Evolutionary conservation across 2,329 filamentous ascomycete genomes (phyloP), one percentile per base, ranked within the genome.

Genomic region (Dactylellina parvicollis): DNA sequence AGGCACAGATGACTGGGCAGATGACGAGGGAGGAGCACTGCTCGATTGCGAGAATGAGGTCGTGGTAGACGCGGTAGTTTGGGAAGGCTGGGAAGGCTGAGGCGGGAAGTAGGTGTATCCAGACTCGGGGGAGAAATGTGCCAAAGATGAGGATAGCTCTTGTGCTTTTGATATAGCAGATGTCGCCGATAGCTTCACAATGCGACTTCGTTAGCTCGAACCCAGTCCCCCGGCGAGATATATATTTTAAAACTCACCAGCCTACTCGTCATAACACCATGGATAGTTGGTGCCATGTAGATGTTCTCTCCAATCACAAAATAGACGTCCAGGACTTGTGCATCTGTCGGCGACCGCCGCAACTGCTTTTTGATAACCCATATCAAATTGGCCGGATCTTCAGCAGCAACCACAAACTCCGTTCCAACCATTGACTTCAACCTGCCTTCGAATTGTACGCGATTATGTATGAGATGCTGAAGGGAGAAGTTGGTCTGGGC

Each of bases 321-420:
- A 78, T 89, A 90, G 1, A 85, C 84, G 4, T 85, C 82, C 46
- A 87, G 85, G 0, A 89, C 83, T 1, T 81, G 85, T 1, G 62
- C 61, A 38, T 74, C 70, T 5, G 56, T 62, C 9, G 70, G 70
- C 9, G 62, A 67, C 72, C 85, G 83, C 54, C 88, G 82, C 38
- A 85, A 87, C 80, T 90, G 88, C 82, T 90, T 90, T 78, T 87
- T 85, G 76, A 90, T 89, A 36, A 89, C 86, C 88, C 88, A 90
- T 16, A 90, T 86, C 77, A 85, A 87, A 80, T 89, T 86, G 34
- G 87, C 87, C 1, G 88, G 88, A 46, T 74, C 70, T 76, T 88
- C 86, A 78, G 89, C 86, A 46, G 86, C 86, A 56, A 90, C 87
- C 42, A 89, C 83, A 78, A 88, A 90, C 80, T 90, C 88, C 52